Base-by-base conservation (phyloP, 2,329 filamentous ascomycete species). In the Xenoacremonium recifei region DNA sequence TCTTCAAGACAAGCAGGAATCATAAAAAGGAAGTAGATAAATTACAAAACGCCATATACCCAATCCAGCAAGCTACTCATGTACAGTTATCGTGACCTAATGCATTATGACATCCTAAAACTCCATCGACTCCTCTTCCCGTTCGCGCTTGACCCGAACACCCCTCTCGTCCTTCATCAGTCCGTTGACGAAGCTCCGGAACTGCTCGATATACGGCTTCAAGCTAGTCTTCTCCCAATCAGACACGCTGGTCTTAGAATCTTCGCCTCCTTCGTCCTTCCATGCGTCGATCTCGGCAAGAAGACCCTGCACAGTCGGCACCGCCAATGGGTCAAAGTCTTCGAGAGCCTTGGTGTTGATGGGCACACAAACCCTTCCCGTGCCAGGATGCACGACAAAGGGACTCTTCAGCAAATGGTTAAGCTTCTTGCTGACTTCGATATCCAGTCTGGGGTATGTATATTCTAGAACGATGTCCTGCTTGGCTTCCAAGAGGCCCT, bases 191-290 rank as follows among this genome's bases (percentile, higher is more conserved):
- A 96, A 95, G 1, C 75, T 77, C 53, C 87, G 79, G 67, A 99
- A 97, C 54, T 85, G 84, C 44, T 97, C 91, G 25, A 97, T 82
- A 62, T 95, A 97, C 7, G 90, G 89, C 70, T 87, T 95, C 60
- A 99, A 67, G 51, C 89, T 89, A 18, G 93, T 99, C 80, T 97
- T 99, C 69, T 99, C 92, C 84, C 92, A 97, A 61, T 99, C 93
- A 53, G 85, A 79, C 21, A 56, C 59, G 10, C 15, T 32, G 55
- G 68, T 70, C 3, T 50, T 45, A 29, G 51, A 63, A 21, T 57
- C 59, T 1, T 71, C 60, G 63, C 73, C 70, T 5, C 63, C 71
- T 16, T 66, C 66, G 2, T 61, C 67, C 54, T 82, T 77, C 82
- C 89, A 97, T 16, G 78, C 72, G 63, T 99, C 91, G 57, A 99